Evolutionary conservation across 2,329 filamentous ascomycete species (phyloP).

Genomic region (Hypoxylon sp.): DNA sequence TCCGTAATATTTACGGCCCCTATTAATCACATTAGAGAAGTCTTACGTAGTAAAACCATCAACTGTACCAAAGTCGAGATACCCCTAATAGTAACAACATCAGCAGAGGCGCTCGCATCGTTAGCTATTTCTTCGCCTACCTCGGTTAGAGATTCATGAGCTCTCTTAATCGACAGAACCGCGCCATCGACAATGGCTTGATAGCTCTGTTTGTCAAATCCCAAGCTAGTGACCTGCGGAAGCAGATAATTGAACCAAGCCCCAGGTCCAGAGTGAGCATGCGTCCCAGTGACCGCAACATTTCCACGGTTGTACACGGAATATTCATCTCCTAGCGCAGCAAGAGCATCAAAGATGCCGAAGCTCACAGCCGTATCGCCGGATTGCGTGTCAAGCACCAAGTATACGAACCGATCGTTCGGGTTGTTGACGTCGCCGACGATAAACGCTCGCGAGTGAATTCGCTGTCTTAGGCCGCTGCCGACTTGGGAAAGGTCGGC

Average conservation of each 20-base stretch:
- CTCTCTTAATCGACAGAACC: constrained; percentile 81
- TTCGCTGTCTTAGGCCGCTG: constrained; percentile 83
- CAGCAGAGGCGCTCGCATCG: constrained; percentile 24
- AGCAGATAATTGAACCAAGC: constrained; percentile 94
- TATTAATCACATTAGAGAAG: constrained; percentile 37
- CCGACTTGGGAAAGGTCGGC: constrained; percentile 85
- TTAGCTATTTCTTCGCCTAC: constrained; percentile 44
- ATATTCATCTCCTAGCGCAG: constrained; percentile 78
- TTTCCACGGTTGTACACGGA: constrained; percentile 82
- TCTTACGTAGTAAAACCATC: neutral
- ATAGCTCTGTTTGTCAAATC: constrained; percentile 89
- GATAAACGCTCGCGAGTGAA: constrained; percentile 91
- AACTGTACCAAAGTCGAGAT: constrained; percentile 43
- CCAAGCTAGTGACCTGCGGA: constrained; percentile 88
- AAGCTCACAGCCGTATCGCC: constrained; percentile 90
- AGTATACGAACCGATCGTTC: constrained; percentile 82
- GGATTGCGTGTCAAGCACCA: constrained; percentile 87
- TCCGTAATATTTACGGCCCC: constrained; percentile 72
- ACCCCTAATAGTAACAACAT: constrained; percentile 46
- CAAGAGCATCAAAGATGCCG: constrained; percentile 82
- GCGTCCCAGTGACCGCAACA: constrained; percentile 90
- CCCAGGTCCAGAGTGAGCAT: constrained; percentile 90
- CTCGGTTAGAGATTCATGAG: constrained; percentile 77
- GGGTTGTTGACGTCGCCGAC: constrained; percentile 77
- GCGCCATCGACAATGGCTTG: constrained; percentile 89